phyloP scores from a whole-genome alignment of 1,284 basidiomycete species.

The Irpex lacteus region DNA sequence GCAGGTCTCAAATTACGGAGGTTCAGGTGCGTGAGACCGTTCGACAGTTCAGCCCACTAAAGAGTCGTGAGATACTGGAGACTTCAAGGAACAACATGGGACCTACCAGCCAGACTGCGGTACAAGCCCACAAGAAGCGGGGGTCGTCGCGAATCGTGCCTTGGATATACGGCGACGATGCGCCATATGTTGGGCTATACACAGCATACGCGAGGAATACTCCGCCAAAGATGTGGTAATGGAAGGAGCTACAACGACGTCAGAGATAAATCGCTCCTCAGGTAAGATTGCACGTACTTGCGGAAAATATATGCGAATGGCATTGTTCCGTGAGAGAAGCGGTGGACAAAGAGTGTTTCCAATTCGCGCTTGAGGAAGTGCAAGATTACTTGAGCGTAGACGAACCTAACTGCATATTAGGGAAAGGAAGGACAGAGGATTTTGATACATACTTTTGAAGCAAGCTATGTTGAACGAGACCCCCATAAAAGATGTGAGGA shows the following conservation, averaged over 20 bases:
- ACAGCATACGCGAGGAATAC: constrained; percentile 76
- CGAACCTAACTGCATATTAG: constrained; percentile 41
- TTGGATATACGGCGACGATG: constrained; percentile 56
- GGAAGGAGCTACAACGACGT: constrained; percentile 60
- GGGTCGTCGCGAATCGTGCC: constrained; percentile 71
- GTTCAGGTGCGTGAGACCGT: constrained; percentile 81
- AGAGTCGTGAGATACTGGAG: not conserved
- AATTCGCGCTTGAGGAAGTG: constrained; percentile 94
- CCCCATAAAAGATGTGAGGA: constrained; percentile 67
- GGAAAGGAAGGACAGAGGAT: not conserved
- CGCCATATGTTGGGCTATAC: constrained; percentile 72
- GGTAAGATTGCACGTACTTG: constrained; percentile 57
- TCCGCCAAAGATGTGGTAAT: constrained; percentile 87
- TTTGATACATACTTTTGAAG: constrained; percentile 65
- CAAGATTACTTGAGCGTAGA: constrained; percentile 75
- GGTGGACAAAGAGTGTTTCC: constrained; percentile 92
- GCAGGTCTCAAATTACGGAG: constrained; percentile 82
- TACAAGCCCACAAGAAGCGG: constrained; percentile 66
- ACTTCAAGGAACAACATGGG: not conserved
- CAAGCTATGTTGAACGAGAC: constrained; percentile 65
- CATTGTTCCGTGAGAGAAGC: constrained; percentile 96
- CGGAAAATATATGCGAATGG: constrained; percentile 86
- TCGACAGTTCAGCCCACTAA: constrained; percentile 86
- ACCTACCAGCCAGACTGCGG: constrained; percentile 70
- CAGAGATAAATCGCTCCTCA: not conserved